Evolutionary conservation across 1,139 yeast genomes (phyloP), one percentile per base, ranked within the genome.

Genomic region (Magnusiomyces starmeri): DNA sequence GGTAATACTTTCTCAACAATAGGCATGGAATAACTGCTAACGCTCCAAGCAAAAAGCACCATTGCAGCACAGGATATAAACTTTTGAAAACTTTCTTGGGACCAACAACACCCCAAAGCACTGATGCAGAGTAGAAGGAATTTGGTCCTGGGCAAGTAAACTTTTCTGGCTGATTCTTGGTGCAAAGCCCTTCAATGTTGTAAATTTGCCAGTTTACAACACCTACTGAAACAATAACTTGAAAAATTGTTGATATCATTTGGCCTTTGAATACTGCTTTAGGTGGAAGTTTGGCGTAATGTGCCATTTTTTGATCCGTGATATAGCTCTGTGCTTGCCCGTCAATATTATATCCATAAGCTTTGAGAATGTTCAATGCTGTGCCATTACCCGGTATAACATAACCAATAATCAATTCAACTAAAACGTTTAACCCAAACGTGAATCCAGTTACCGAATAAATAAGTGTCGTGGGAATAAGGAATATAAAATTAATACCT

Each of bases 51-150:
- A 79, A 66, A 72, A 81, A 81, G 55, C 78, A 72, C 67, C 66
- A 77, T 55, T 68, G 66, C 57, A 76, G 65, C 25, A 68, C 60
- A 14, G 79, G 79, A 55, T 76, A 76, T 20, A 75, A 65, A 1
- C 71, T 72, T 44, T 62, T 61, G 58, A 79, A 78, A 18, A 78
- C 75, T 51, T 75, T 72, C 62, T 74, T 70, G 22, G 86, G 86
- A 27, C 84, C 85, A 60, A 81, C 79, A 51, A 75, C 76, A 57
- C 85, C 85, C 77, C 78, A 78, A 43, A 76, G 65, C n/a, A 77
- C 75, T 24, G 79, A 73, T 21, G 57, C 53, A n/a, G 57, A 48
- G 25, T 45, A 54, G 29, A 54, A 54, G n/a, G 54, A 52, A 43
- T 54, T 50, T n/a, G 82, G 73, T 48, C 76, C 58, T 26, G 63